Conservation (phyloP, 208 protist species). For the Naegleria fowleri region DNA sequence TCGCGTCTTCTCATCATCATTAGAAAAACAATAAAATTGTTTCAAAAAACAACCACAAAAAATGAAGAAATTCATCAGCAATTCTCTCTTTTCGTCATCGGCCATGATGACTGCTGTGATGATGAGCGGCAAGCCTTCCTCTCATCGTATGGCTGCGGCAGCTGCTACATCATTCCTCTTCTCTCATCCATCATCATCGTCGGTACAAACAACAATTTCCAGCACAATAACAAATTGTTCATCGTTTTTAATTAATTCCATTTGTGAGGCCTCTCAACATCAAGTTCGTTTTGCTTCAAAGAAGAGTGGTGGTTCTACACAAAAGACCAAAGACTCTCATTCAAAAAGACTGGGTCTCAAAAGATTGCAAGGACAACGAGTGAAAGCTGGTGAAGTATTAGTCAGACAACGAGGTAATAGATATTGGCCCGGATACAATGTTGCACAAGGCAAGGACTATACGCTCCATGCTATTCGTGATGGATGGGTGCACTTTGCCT, state of each 20-base stretch:
- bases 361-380: slow-evolving; percentile 37
- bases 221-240: neutral
- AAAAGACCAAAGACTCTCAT: slow-evolving; percentile 37
- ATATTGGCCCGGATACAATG: slow-evolving; percentile 13
- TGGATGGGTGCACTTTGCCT: neutral
- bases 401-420: slow-evolving; percentile 23
- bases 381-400: slow-evolving; percentile 47
- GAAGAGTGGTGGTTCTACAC: slow-evolving; percentile 44
- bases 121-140: no score
- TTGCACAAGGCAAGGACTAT: slow-evolving; percentile 27
- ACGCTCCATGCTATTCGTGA: neutral
- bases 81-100: neutral
- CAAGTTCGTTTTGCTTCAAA: slow-evolving; percentile 39
- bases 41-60: no score
- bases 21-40: no score
- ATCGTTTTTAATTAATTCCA: neutral
- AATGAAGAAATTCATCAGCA: neutral
- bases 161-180: no score
- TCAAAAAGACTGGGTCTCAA: slow-evolving; percentile 49
- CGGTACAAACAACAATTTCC: neutral
- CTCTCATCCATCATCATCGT: neutral
- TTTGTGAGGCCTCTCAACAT: neutral
- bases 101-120: no score
- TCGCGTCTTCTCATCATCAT: no score
- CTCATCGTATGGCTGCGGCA: no score